These are phyloP conservation scores for Rhinocladiella similis DNA, from an alignment of 2,329 filamentous ascomycete species.

Conservation along the genomic window DNA sequence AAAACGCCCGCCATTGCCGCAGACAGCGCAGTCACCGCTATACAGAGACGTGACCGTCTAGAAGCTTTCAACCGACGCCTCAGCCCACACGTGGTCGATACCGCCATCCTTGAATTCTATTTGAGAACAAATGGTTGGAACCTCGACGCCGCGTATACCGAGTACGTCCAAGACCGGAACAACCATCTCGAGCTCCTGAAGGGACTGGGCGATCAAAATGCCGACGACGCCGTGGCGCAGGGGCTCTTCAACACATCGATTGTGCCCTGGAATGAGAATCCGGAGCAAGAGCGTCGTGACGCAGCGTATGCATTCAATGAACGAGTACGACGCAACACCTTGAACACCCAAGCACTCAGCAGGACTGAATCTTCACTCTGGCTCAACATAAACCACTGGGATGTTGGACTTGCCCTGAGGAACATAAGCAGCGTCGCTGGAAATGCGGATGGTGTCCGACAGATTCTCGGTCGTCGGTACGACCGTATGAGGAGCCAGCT, in stretches of 20 bases:
- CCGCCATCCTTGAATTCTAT: background rate
- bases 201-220: background rate
- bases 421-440: conserved; percentile 5
- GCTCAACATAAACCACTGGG: conserved; percentile 8
- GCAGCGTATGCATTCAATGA: conserved; percentile 2
- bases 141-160: background rate
- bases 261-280: background rate
- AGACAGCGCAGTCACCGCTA: background rate
- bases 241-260: background rate
- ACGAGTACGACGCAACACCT: background rate
- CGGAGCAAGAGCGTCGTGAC: conserved; percentile 13
- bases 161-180: background rate
- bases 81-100: background rate
- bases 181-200: background rate
- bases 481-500: background rate
- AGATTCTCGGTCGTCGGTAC: no score
- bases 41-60: background rate
- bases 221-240: background rate
- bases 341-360: conserved; percentile 3
- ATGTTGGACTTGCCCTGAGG: background rate
- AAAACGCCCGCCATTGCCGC: background rate
- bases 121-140: background rate
- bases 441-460: no score
- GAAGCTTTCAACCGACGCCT: background rate
- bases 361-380: conserved; percentile 10